Conservation (phyloP, 208 protist species). For the Trypanosoma melophagium region DNA sequence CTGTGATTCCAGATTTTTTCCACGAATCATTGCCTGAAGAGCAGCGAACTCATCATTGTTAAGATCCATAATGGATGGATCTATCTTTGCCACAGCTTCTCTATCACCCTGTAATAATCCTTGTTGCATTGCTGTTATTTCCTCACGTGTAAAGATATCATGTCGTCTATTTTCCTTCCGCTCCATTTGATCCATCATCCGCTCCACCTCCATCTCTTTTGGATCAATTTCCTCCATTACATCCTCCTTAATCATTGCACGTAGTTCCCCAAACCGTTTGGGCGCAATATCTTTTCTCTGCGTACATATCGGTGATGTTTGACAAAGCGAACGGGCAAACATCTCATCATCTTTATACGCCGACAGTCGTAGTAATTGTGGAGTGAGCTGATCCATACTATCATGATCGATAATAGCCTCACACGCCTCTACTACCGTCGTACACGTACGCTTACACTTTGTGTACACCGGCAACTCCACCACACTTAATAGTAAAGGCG, state of each 20-base stretch:
- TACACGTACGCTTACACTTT: conserved; percentile 69
- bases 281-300: conserved; percentile 1
- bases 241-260: conserved; percentile 32
- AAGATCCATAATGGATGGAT: conserved; percentile 55
- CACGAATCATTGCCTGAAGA: conserved; percentile 32
- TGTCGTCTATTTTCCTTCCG: conserved; percentile 44
- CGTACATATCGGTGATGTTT: conserved; percentile 19
- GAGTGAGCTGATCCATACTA: conserved; percentile 28
- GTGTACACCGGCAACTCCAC: conserved; percentile 33
- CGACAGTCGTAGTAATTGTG: conserved; percentile 5
- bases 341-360: conserved; percentile 9
- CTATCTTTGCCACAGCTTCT: conserved; percentile 44
- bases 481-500: conserved; percentile 7
- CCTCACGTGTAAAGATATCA: conserved; percentile 64
- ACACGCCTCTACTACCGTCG: conserved; percentile 54
- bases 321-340: conserved; percentile 20
- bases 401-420: conserved; percentile 45
- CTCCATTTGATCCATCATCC: conserved; percentile 65
- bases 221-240: conserved; percentile 37
- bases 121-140: conserved; percentile 55
- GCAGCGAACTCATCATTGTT: conserved; percentile 56
- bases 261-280: conserved; percentile 9
- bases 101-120: conserved; percentile 51
- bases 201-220: conserved; percentile 69
- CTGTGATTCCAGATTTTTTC: neutral